Percentiles rank a stretch among this genome's conserved stretches.
Conservation (phyloP, 352 stramenopile genomes). For the Hyaloperonospora brassicae region DNA sequence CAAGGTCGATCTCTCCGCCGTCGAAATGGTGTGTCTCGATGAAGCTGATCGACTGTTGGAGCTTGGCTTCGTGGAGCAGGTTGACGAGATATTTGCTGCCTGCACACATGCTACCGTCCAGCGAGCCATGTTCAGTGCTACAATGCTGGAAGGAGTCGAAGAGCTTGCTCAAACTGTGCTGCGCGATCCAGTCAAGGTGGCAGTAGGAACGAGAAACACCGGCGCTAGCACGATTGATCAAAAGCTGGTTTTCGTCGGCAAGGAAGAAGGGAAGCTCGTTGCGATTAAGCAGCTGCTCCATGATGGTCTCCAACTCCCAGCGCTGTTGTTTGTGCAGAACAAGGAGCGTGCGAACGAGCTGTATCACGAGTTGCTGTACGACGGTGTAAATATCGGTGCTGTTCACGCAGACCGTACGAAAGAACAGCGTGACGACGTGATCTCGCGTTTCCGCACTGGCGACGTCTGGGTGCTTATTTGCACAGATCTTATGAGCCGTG, state of each 20-base stretch:
- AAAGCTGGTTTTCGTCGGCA: slow-evolving; percentile 96
- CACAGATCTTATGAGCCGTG: slow-evolving; percentile 97
- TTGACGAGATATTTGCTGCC: slow-evolving; percentile 94
- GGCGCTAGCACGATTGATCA: slow-evolving; percentile 88
- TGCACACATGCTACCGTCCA: slow-evolving; percentile 84
- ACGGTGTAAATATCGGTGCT: slow-evolving; percentile 95
- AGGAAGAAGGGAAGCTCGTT: slow-evolving; percentile 98
- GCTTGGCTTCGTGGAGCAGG: slow-evolving; percentile 92
- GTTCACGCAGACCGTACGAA: slow-evolving; percentile 95
- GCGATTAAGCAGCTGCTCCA: slow-evolving; percentile 90
- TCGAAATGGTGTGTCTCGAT: slow-evolving; percentile 95
- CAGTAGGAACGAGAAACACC: slow-evolving; percentile 89
- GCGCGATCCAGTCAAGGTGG: slow-evolving; percentile 92
- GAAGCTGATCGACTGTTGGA: slow-evolving; percentile 99
- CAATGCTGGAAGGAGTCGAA: slow-evolving; percentile 91
- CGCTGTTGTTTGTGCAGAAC: slow-evolving; percentile 97
- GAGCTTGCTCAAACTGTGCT: slow-evolving; percentile 95
- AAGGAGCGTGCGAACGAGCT: slow-evolving; percentile 97
- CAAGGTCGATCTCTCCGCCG: slow-evolving; percentile 73
- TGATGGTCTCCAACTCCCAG: slow-evolving; percentile 91
- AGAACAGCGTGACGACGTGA: slow-evolving; percentile 89
- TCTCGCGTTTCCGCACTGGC: slow-evolving; percentile 94
- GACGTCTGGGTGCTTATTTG: slow-evolving; percentile 98
- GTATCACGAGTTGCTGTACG: slow-evolving; percentile 96
- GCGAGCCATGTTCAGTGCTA: slow-evolving; percentile 97